Conservation (phyloP, 257 asterid species). For the Henckelia pumila region DNA sequence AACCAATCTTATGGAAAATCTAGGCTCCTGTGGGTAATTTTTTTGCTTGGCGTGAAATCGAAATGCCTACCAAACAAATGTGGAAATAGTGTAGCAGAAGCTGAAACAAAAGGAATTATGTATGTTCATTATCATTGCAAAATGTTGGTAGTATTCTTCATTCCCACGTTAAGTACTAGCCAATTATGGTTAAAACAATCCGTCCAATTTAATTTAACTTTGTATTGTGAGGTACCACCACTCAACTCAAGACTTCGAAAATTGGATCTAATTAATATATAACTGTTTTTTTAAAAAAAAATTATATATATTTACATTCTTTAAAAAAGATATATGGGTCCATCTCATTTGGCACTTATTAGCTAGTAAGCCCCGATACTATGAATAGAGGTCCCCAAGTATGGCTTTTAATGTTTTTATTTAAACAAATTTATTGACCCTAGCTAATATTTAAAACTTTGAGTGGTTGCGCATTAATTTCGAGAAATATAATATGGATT, state of each 20-base stretch:
- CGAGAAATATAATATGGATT: neutral
- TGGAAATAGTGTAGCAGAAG: slow-evolving; percentile 38
- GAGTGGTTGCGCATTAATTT: neutral
- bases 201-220: neutral
- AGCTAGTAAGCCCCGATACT: neutral
- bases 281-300: no score
- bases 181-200: slow-evolving; percentile 24
- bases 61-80: slow-evolving; percentile 12
- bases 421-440: no score
- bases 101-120: slow-evolving; percentile 19
- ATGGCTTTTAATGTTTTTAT: no score
- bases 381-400: no score
- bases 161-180: slow-evolving; percentile 37
- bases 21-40: neutral
- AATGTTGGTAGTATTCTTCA: slow-evolving; percentile 34
- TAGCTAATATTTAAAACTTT: slow-evolving; percentile 5
- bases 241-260: neutral
- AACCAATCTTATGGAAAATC: neutral
- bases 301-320: no score
- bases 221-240: slow-evolving; percentile 13
- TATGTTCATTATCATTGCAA: slow-evolving; percentile 32
- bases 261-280: neutral
- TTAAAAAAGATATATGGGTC: neutral
- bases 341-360: neutral
- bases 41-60: slow-evolving; percentile 41